These are phyloP conservation scores for Beauveria sp. DNA, from an alignment of 2,329 filamentous ascomycete species.

Conservation along the genomic window DNA sequence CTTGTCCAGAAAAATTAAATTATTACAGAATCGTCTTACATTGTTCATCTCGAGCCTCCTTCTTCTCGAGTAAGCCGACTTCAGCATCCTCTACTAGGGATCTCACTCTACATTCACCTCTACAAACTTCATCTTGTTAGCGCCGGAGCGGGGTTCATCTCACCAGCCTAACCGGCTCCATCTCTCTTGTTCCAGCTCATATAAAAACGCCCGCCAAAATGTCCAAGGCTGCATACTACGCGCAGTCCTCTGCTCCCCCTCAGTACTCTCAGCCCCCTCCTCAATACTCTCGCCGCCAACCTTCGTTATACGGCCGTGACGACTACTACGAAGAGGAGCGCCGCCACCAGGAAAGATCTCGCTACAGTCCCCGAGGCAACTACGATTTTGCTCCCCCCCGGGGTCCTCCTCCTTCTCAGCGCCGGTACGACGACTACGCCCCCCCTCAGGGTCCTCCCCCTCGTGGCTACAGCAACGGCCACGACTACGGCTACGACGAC, in stretches of 20 bases:
- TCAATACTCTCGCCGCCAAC: constrained; percentile 6
- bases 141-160: constrained; percentile 5
- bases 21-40: not conserved
- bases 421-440: constrained; percentile 7
- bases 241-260: constrained; percentile 7
- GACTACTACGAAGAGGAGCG: constrained; percentile 9
- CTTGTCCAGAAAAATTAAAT: not conserved
- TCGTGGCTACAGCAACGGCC: not conserved
- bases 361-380: not conserved
- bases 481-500: constrained; percentile 5
- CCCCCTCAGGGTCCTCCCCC: constrained; percentile 6
- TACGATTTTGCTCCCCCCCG: constrained; percentile 10
- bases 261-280: constrained; percentile 9
- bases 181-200: not conserved
- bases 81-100: not conserved
- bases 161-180: not conserved
- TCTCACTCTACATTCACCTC: not conserved
- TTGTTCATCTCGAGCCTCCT: not conserved
- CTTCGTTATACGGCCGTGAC: not conserved
- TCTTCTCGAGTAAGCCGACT: not conserved
- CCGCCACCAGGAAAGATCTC: constrained; percentile 6
- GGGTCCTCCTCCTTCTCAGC: constrained; percentile 7
- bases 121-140: not conserved
- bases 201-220: not conserved
- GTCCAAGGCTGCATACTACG: constrained; percentile 9